Evolutionary conservation across 805 yeast genomes (phyloP), one percentile per base, ranked within the genome.

Genomic region (Brettanomyces nanus): DNA sequence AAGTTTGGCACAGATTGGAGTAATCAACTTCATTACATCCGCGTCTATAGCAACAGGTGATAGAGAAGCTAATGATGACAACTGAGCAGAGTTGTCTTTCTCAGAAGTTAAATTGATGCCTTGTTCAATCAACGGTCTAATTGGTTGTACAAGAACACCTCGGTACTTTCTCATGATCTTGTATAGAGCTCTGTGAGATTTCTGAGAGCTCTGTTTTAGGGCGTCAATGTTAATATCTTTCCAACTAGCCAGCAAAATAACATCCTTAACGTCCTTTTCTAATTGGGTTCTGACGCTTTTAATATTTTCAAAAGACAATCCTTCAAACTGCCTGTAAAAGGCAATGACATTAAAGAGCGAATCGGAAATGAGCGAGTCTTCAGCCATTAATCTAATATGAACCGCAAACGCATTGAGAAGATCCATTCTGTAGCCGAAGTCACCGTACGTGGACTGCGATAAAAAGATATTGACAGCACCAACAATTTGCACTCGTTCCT

Each of bases 221-320:
- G 98, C 95, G 53, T 84, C 94, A 31, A 87, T 75, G 52, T 92
- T 94, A 10, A 87, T 89, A 62, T 92, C 99, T 49, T 89, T 87
- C 97, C 97, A 94, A 51, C 95, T 85, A 1, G 98, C 97, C 13
- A 92, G 66, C 32, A 85, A 62, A 31, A 92, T 86, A 3, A 87
- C 80, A 41, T 92, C 98, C 26, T 77, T 69, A 9, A 92, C 73
- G 35, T 86, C 86, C 53, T 89, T 90, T 41, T 80, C 85, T 26
- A 90, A 62, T 3, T 61, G 57, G 49, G 71, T 75, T 55, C 69
- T 77, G 1, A 69, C 68, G 1, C 53, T 52, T 0, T 47, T 49
- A 7, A 87, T 52, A 9, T 62, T 56, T 0, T 69, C 71, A 2
- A 56, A 54, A n/a, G 90, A 62, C 1, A 55, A 47, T 0, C 72